Percentiles rank a stretch among this genome's conserved stretches.
Conservation (phyloP, 345 rosid genomes). For the Salix arbutifolia region DNA sequence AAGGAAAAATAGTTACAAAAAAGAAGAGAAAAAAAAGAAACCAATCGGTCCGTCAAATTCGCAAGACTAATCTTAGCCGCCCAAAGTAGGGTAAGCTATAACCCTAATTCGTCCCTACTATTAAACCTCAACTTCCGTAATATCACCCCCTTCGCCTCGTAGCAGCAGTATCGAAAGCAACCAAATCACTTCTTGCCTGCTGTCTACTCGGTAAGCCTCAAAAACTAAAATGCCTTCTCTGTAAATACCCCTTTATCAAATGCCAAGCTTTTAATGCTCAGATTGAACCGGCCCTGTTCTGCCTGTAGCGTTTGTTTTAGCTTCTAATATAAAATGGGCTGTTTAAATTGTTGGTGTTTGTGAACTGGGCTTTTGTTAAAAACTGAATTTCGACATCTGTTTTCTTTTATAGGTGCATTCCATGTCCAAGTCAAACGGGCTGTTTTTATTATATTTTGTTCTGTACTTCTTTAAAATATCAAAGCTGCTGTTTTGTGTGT, state of each 20-base stretch:
- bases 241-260: background rate
- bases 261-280: background rate
- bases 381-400: background rate
- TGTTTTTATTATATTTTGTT: background rate
- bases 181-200: background rate
- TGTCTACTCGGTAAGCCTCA: background rate
- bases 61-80: background rate
- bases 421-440: background rate
- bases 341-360: background rate
- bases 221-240: too few relatives aligned
- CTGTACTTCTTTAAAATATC: background rate
- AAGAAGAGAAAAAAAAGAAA: slow-evolving; percentile 23
- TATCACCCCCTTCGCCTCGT: background rate
- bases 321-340: background rate
- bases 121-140: too few relatives aligned
- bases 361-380: background rate
- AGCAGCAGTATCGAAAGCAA: background rate
- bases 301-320: background rate
- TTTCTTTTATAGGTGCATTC: background rate
- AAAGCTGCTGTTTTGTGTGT: background rate
- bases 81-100: background rate
- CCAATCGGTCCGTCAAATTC: background rate
- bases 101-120: background rate
- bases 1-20: slow-evolving; percentile 48
- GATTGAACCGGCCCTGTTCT: background rate